Evolutionary conservation across 768 basidiomycete genomes (phyloP), one percentile per base, ranked within the genome.

Genomic region (Hericium rajendrae): DNA sequence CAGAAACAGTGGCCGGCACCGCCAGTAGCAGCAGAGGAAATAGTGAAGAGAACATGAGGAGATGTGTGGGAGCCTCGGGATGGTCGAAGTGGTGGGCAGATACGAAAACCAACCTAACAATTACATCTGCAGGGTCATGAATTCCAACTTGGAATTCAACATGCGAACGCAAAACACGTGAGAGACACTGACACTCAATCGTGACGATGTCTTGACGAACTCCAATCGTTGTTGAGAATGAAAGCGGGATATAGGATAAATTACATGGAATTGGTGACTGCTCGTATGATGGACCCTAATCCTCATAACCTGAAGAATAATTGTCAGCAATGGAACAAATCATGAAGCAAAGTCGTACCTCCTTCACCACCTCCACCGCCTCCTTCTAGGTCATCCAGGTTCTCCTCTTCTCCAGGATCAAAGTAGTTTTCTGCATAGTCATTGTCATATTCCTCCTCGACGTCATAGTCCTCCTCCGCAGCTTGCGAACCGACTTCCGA

Each of bases 371-470:
- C 79, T 4, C 78, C 87, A 10, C 77, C 85, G 0, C 82, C 85
- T 9, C 80, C 90, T 5, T 85, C 88, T 20, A 88, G 69, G 64
- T 90, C 85, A 64, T 93, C 91, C 55, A 79, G 69, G 65, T 92
- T 88, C 54, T 92, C 90, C 3, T 76, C 84, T 70, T 91, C 90
- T 16, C 90, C 90, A 55, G 91, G 91, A 68, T 93, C 90, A 67
- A 93, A 93, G 76, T 93, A 92, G 67, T 93, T 90, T 60, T 88
- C 86, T 2, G 86, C 90, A 60, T 93, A 93, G 60, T 93, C 91
- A 62, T 93, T 91, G 69, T 92, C 91, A 65, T 92, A 91, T 64
- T 91, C 90, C 68, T 94, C 91, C 37, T 91, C 87, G 20, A 88
- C 87, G 61, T 91, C 90, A 65, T 91, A 91, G 68, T 92, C 89